Conservation (phyloP, 129 eudicot genomes). For the Artemisia annua region DNA sequence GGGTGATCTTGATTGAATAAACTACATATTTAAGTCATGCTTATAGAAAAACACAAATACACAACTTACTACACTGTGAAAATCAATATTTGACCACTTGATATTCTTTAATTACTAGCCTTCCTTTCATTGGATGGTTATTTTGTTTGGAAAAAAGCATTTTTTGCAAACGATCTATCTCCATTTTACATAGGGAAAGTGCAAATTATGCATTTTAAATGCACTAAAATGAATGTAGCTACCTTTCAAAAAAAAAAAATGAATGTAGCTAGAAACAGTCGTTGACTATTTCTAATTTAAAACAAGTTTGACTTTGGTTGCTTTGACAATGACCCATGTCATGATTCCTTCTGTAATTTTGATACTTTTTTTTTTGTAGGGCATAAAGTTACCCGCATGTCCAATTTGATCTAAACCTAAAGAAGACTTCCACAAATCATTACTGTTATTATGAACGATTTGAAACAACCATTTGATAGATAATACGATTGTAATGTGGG, state of each 20-base stretch:
- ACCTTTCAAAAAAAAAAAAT: too few relatives aligned
- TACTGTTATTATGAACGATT: too few relatives aligned
- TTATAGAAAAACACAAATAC: not conserved
- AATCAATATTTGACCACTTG: not conserved
- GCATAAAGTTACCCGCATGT: not conserved
- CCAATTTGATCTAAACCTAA: not conserved
- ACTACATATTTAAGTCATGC: too few relatives aligned
- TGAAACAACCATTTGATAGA: too few relatives aligned
- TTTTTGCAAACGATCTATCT: constrained; percentile 16
- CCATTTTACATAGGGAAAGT: constrained; percentile 22
- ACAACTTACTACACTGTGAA: not conserved
- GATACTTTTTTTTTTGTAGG: not conserved
- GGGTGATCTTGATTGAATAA: too few relatives aligned
- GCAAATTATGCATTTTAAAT: constrained; percentile 23
- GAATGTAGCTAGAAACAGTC: constrained; percentile 17
- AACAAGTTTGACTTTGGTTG: constrained; percentile 7
- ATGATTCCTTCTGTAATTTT: not conserved
- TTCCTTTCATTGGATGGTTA: constrained; percentile 8
- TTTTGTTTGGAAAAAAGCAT: not conserved
- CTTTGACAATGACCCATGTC: constrained; percentile 4
- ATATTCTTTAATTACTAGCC: not conserved
- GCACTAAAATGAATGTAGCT: constrained; percentile 16
- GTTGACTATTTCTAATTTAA: constrained; percentile 16
- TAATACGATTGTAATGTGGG: too few relatives aligned
- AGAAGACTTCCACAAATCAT: too few relatives aligned